Percentiles rank a stretch among this genome's conserved stretches.
Evolutionary conservation across 2,329 filamentous ascomycete species (phyloP).

Genomic region (Setomelanomma holmii): DNA sequence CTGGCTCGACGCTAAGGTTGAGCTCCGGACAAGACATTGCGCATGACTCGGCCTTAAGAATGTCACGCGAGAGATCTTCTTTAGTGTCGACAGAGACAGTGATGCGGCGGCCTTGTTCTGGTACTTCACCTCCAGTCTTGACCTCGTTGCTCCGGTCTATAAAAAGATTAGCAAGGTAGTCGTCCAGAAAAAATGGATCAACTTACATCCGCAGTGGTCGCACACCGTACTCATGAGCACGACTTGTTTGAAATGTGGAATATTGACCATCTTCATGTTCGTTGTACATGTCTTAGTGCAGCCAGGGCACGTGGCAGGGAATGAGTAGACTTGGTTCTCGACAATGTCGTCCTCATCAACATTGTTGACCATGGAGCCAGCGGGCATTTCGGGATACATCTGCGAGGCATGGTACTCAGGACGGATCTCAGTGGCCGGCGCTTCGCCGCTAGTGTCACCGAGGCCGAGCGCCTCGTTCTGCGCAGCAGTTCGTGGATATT

Average conservation of each 20-base stretch:
- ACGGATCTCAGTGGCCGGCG: conserved; percentile 63
- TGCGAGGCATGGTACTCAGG: conserved; percentile 60
- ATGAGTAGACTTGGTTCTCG: conserved; percentile 90
- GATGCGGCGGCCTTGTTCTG: conserved; percentile 83
- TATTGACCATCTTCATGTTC: conserved; percentile 99
- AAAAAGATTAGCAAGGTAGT: conserved; percentile 11
- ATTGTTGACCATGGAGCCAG: conserved; percentile 50
- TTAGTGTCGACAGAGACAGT: conserved; percentile 72
- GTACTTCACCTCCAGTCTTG: conserved; percentile 94
- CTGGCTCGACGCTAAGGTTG: conserved; percentile 84
- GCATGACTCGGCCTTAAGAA: conserved; percentile 95
- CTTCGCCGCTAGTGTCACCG: conserved; percentile 55
- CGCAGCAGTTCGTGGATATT: conserved; percentile 81
- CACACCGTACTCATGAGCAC: conserved; percentile 95
- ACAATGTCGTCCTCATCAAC: conserved; percentile 74
- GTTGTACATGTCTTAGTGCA: conserved; percentile 87
- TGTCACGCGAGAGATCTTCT: conserved; percentile 85
- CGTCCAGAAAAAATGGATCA: neutral
- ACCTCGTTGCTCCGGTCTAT: conserved; percentile 88
- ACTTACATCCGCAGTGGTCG: conserved; percentile 77
- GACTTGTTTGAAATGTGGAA: conserved; percentile 97
- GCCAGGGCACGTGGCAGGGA: conserved; percentile 89
- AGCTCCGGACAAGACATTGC: conserved; percentile 86
- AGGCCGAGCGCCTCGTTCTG: conserved; percentile 90
- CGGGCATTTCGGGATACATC: conserved; percentile 53